A percentile compares a stretch with the other conserved stretches of the same genome.
These are phyloP conservation scores for Elsinoe fawcettii DNA, from an alignment of 2,329 filamentous ascomycete species.

Conservation along the genomic window DNA sequence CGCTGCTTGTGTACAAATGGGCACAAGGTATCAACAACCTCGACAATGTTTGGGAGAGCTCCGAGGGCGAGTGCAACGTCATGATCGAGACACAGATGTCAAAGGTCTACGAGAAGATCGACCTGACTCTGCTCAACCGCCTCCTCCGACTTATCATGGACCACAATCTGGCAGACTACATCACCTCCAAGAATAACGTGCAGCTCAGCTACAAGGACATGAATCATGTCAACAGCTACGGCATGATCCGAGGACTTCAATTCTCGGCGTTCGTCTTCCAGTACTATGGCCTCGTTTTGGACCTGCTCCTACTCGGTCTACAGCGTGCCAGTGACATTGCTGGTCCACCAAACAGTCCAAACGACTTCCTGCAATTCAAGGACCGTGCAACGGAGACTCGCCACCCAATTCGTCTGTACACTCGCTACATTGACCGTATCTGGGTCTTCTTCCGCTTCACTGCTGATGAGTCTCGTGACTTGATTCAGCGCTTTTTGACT, in stretches of 20 bases:
- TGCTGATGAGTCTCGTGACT: conserved; percentile 86
- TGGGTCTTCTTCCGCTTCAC: conserved; percentile 96
- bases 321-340: conserved; percentile 98
- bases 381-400: conserved; percentile 85
- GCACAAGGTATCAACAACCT: conserved; percentile 98
- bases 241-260: conserved; percentile 93
- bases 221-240: conserved; percentile 98
- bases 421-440: conserved; percentile 93
- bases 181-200: conserved; percentile 98
- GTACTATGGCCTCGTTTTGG: conserved; percentile 92
- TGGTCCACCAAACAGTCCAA: conserved; percentile 84
- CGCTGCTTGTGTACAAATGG: conserved; percentile 95
- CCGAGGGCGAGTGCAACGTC: conserved; percentile 93
- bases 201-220: conserved; percentile 99
- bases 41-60: conserved; percentile 86
- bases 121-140: conserved; percentile 89
- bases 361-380: conserved; percentile 95
- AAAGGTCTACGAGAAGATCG: conserved; percentile 99
- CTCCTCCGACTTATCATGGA: conserved; percentile 95
- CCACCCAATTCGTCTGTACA: conserved; percentile 96
- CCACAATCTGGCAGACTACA: conserved; percentile 97
- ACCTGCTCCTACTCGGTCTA: conserved; percentile 81
- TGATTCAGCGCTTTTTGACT: conserved; percentile 95
- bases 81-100: conserved; percentile 97
- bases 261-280: conserved; percentile 99